Evolutionary conservation across 2,329 filamentous ascomycete species (phyloP).

Genomic region (Fusarium coicis): DNA sequence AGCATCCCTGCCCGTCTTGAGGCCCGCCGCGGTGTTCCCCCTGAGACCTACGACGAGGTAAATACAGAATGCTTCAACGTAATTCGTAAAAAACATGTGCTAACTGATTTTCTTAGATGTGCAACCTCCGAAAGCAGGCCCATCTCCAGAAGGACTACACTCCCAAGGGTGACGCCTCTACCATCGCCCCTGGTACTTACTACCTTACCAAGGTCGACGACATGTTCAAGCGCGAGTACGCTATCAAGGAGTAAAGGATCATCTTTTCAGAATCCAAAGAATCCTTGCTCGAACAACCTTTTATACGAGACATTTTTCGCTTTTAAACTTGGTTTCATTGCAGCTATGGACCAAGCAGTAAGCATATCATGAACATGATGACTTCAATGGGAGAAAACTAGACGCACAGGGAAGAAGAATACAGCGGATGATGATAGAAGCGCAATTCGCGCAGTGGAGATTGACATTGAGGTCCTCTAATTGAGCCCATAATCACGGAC

Average conservation of each 20-base stretch:
- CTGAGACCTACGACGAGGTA: conserved; percentile 79
- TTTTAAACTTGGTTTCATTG: conserved; percentile 17
- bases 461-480: conserved; percentile 36
- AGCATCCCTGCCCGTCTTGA: conserved; percentile 76
- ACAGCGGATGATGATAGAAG: conserved; percentile 42
- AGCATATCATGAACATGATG: conserved; percentile 40
- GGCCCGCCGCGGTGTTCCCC: conserved; percentile 72
- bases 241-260: conserved; percentile 72
- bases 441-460: conserved; percentile 30
- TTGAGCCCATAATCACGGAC: conserved; percentile 37
- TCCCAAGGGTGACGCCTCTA: conserved; percentile 74
- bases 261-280: conserved; percentile 3
- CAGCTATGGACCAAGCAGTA: conserved; percentile 15
- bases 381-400: conserved; percentile 37
- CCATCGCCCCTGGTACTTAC: conserved; percentile 75
- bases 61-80: conserved; percentile 47
- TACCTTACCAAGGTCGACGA: conserved; percentile 85
- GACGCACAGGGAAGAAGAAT: conserved; percentile 42
- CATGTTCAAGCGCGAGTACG: conserved; percentile 86
- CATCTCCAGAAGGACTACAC: conserved; percentile 84
- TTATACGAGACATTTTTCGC: conserved; percentile 24
- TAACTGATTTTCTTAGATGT: conserved; percentile 67
- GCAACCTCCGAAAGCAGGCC: conserved; percentile 82
- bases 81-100: conserved; percentile 13
- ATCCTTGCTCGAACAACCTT: conserved; percentile 29